phyloP scores from a whole-genome alignment of 257 asterid genomes.

The Osmanthus fragrans region DNA sequence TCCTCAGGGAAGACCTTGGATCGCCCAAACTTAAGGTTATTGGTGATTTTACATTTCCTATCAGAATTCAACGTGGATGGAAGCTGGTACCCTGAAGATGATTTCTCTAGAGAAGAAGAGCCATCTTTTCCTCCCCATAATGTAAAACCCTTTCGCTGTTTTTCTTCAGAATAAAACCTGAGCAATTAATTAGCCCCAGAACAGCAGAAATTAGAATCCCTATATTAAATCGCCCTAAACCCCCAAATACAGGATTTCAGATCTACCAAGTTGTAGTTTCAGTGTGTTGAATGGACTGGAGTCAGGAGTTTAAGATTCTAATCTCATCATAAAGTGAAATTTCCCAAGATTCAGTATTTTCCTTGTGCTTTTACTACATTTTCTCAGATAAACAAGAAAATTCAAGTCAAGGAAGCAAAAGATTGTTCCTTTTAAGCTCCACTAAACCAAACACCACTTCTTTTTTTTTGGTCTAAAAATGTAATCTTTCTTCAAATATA shows the following conservation, averaged over 20 bases:
- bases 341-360: background rate
- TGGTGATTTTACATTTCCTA: slow-evolving; percentile 43
- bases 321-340: background rate
- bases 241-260: background rate
- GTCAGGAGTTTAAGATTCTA: slow-evolving; percentile 19
- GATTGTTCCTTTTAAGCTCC: slow-evolving; percentile 14
- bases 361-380: slow-evolving; percentile 1
- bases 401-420: slow-evolving; percentile 9
- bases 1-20: slow-evolving; percentile 59
- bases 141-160: slow-evolving; percentile 43
- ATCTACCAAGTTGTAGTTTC: background rate
- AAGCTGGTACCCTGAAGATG: slow-evolving; percentile 44
- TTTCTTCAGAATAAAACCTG: slow-evolving; percentile 81
- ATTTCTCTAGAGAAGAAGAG: slow-evolving; percentile 41
- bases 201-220: slow-evolving; percentile 28
- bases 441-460: slow-evolving; percentile 23
- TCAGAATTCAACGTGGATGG: slow-evolving; percentile 42
- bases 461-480: slow-evolving; percentile 5
- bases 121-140: slow-evolving; percentile 55
- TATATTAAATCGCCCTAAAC: background rate
- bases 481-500: background rate
- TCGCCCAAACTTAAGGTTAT: slow-evolving; percentile 56
- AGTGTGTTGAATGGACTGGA: background rate
- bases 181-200: slow-evolving; percentile 28
- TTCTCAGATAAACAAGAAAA: slow-evolving; percentile 1